A percentile compares a stretch with the other conserved stretches of the same genome.
Conservation (phyloP, 2,329 filamentous ascomycete genomes). For the Ophiognomonia clavigignenti-juglandacearum region DNA sequence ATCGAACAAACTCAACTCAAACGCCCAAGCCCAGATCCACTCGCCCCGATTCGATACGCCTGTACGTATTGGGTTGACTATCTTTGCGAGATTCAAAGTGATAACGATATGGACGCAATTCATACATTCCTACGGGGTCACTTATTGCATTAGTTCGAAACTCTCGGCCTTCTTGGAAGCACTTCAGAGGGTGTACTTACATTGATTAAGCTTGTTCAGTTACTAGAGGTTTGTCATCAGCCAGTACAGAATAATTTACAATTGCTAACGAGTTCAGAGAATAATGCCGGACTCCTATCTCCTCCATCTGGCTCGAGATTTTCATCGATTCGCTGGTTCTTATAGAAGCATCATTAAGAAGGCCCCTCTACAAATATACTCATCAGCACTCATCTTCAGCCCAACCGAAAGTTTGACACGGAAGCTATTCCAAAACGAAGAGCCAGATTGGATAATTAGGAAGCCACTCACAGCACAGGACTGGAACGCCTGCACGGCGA, state of each 20-base stretch:
- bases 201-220: not conserved
- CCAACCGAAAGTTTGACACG: conserved; percentile 18
- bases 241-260: not conserved
- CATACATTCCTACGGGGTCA: not conserved
- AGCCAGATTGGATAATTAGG: conserved; percentile 15
- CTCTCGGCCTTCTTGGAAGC: not conserved
- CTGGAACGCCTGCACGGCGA: too few relatives aligned
- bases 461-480: conserved; percentile 1
- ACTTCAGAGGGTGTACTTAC: not conserved
- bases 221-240: not conserved
- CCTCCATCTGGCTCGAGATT: not conserved
- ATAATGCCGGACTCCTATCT: not conserved
- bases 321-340: not conserved
- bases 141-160: not conserved
- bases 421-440: conserved; percentile 15
- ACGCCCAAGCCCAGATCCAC: not conserved
- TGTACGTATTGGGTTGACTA: not conserved
- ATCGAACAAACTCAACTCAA: not conserved
- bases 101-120: not conserved
- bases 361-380: conserved; percentile 27
- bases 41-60: not conserved
- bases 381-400: conserved; percentile 27
- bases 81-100: not conserved
- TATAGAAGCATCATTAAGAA: conserved; percentile 8
- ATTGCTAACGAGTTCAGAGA: not conserved